phyloP scores from a whole-genome alignment of 495 filamentous ascomycete species.

The Penicillium silybi region DNA sequence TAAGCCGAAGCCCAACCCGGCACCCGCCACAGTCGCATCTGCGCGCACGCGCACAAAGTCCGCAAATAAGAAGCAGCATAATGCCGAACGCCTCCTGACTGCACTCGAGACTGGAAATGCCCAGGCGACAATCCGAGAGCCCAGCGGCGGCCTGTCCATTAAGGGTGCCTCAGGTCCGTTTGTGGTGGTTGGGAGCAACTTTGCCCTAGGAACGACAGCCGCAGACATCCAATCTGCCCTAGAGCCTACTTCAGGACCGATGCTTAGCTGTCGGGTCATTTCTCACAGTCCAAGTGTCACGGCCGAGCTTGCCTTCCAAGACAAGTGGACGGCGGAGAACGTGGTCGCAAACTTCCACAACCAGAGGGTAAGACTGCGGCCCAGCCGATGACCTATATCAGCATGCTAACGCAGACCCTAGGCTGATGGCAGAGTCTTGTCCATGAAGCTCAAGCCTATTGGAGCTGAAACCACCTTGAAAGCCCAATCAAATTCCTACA shows the following conservation, averaged over 20 bases:
- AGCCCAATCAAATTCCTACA: slow-evolving; percentile 31
- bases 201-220: slow-evolving; percentile 87
- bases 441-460: slow-evolving; percentile 65
- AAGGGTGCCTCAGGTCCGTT: slow-evolving; percentile 70
- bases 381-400: background rate
- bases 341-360: slow-evolving; percentile 83
- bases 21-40: slow-evolving; percentile 16
- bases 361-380: slow-evolving; percentile 58
- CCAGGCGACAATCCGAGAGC: slow-evolving; percentile 26
- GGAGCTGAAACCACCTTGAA: slow-evolving; percentile 26
- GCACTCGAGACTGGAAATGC: slow-evolving; percentile 27
- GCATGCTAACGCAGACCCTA: slow-evolving; percentile 33
- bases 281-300: slow-evolving; percentile 72
- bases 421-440: slow-evolving; percentile 82
- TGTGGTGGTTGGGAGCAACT: slow-evolving; percentile 82
- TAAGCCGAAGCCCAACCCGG: slow-evolving; percentile 12
- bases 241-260: slow-evolving; percentile 64
- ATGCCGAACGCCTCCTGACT: slow-evolving; percentile 35
- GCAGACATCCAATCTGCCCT: slow-evolving; percentile 91
- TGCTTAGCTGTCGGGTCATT: slow-evolving; percentile 68
- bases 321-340: slow-evolving; percentile 71
- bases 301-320: slow-evolving; percentile 78
- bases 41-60: slow-evolving; percentile 24
- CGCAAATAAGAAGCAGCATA: slow-evolving; percentile 32
- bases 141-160: slow-evolving; percentile 62